These are phyloP conservation scores for Lentinula sp. DNA, from an alignment of 768 basidiomycete species.

Conservation along the genomic window DNA sequence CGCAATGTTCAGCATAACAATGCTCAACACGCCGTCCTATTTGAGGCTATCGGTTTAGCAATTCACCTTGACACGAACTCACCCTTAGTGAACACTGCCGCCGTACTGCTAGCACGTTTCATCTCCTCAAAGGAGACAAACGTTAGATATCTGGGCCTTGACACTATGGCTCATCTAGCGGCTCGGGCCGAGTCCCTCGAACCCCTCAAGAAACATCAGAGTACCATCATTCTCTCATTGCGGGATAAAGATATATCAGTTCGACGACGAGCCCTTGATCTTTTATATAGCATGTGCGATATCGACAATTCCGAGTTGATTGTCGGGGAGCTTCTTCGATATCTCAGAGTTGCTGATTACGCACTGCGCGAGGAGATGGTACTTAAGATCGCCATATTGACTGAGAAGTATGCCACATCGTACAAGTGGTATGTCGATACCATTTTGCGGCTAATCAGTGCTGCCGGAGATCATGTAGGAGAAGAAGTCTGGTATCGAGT, in stretches of 20 bases:
- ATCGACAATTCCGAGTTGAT: constrained; percentile 94
- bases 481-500: constrained; percentile 99
- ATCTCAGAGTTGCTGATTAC: constrained; percentile 95
- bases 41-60: constrained; percentile 94
- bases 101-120: constrained; percentile 88
- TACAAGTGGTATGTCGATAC: constrained; percentile 99
- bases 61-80: constrained; percentile 95
- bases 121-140: constrained; percentile 99
- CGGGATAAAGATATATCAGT: constrained; percentile 98
- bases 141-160: constrained; percentile 93
- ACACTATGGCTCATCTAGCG: constrained; percentile 97
- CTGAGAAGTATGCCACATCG: constrained; percentile 97
- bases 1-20: constrained; percentile 98
- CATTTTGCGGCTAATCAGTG: constrained; percentile 90
- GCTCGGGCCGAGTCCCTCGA: constrained; percentile 88
- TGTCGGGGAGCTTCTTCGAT: constrained; percentile 91
- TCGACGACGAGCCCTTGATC: constrained; percentile 86
- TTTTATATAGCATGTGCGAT: constrained; percentile 99
- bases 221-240: constrained; percentile 89
- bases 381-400: constrained; percentile 94
- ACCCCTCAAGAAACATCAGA: constrained; percentile 92
- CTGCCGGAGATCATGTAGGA: constrained; percentile 97
- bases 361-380: constrained; percentile 98
- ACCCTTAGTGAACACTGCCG: constrained; percentile 80
- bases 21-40: constrained; percentile 95